Evolutionary conservation across 2,329 filamentous ascomycete species (phyloP).

Genomic region (Graphilbum sp.): DNA sequence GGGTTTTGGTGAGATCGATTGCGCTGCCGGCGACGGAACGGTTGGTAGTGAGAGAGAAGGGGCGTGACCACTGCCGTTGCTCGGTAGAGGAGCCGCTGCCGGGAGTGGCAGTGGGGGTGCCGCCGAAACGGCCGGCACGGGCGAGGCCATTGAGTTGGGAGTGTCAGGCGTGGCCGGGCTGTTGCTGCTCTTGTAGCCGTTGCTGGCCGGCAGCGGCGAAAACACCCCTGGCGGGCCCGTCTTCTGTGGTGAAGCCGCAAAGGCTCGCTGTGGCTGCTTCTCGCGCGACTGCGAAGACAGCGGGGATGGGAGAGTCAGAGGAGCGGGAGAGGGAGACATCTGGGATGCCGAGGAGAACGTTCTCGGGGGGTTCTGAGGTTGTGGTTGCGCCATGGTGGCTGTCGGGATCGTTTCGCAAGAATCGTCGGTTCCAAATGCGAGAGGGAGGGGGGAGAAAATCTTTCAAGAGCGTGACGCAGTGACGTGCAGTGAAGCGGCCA

Average conservation of each 20-base stretch:
- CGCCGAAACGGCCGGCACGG: not conserved
- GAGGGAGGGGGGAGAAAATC: too few relatives aligned
- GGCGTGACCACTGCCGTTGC: too few relatives aligned
- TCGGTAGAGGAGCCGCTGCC: not conserved
- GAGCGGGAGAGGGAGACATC: slow-evolving; percentile 9
- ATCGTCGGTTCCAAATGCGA: too few relatives aligned
- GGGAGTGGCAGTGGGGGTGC: not conserved
- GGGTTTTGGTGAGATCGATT: not conserved
- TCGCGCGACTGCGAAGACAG: slow-evolving; percentile 13
- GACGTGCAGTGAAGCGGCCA: too few relatives aligned
- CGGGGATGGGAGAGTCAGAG: slow-evolving; percentile 3
- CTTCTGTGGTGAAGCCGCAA: slow-evolving; percentile 4
- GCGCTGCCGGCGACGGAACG: not conserved
- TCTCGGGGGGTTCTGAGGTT: slow-evolving; percentile 23
- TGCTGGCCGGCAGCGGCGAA: slow-evolving; percentile 1
- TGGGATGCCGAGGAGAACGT: slow-evolving; percentile 10
- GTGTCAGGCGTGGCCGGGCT: slow-evolving; percentile 9
- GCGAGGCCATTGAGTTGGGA: slow-evolving; percentile 9
- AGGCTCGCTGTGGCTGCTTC: slow-evolving; percentile 9
- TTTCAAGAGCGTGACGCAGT: too few relatives aligned
- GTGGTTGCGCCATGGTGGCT: slow-evolving; percentile 40
- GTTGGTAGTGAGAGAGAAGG: too few relatives aligned
- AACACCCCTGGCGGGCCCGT: slow-evolving; percentile 2
- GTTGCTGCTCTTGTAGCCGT: slow-evolving; percentile 1
- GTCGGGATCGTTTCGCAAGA: not conserved